phyloP scores from a whole-genome alignment of 163 green algal species.

The Picocystis sp. region DNA sequence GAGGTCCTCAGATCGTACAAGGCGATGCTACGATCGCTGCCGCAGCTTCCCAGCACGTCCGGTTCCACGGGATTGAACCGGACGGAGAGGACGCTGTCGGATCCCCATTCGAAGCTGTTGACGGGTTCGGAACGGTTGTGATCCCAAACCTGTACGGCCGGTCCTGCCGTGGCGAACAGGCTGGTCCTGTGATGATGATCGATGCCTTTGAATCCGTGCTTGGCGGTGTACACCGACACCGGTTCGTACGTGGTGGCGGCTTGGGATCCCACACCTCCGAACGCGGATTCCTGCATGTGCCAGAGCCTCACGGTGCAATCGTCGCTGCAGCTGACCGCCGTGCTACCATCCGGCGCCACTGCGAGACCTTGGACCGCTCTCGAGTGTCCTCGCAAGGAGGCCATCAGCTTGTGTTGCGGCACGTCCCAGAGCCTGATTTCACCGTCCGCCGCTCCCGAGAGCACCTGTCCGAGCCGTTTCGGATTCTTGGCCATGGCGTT shows the following conservation, averaged over 20 bases:
- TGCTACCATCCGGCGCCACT: conserved; percentile 56
- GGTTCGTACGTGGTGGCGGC: conserved; percentile 5
- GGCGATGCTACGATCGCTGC: conserved; percentile 73
- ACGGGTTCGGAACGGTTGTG: conserved; percentile 70
- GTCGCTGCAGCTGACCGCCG: conserved; percentile 50
- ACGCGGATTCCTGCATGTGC: conserved; percentile 21
- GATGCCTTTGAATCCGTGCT: conserved; percentile 52
- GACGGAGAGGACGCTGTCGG: conserved; percentile 66
- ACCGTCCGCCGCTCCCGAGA: conserved; percentile 43
- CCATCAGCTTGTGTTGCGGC: conserved; percentile 13
- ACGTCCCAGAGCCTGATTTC: conserved; percentile 68
- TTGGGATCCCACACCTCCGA: too few relatives aligned
- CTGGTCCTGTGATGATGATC: conserved; percentile 69
- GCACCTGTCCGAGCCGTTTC: conserved; percentile 53
- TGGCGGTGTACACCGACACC: conserved; percentile 49
- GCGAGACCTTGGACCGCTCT: conserved; percentile 55
- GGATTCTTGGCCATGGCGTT: conserved; percentile 67
- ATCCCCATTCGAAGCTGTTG: conserved; percentile 70
- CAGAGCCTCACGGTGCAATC: conserved; percentile 77
- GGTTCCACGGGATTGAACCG: conserved; percentile 82
- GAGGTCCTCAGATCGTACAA: conserved; percentile 82
- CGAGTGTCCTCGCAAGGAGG: conserved; percentile 55
- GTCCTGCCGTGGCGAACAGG: conserved; percentile 71
- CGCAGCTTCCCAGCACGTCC: conserved; percentile 78
- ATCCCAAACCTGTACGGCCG: conserved; percentile 82